These are phyloP conservation scores for Pulveroboletus frians DNA, from an alignment of 768 basidiomycete species.

Conservation along the genomic window DNA sequence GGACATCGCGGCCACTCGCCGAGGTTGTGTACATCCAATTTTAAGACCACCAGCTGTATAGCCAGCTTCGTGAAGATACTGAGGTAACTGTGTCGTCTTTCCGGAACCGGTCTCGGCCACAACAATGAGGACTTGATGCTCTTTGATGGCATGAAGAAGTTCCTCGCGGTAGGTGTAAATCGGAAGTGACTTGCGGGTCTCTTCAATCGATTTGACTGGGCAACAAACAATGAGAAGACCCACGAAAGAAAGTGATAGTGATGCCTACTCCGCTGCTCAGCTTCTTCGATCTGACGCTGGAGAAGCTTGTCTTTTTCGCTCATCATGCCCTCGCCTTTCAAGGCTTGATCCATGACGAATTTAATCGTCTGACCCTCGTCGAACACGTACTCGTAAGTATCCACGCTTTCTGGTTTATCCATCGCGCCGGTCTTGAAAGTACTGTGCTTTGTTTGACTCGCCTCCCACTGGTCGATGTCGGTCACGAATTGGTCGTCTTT, in stretches of 20 bases:
- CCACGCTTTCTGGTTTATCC: conserved; percentile 78
- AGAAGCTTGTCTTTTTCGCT: conserved; percentile 82
- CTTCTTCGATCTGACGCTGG: conserved; percentile 84
- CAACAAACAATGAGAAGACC: background rate
- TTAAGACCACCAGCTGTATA: conserved; percentile 85
- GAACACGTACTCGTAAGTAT: conserved; percentile 95
- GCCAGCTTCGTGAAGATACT: conserved; percentile 97
- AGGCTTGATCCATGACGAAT: conserved; percentile 81
- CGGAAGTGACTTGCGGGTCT: conserved; percentile 89
- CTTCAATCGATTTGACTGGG: conserved; percentile 82
- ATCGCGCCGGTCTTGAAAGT: conserved; percentile 87
- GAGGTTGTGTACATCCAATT: conserved; percentile 89
- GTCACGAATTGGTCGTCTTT: conserved; percentile 94
- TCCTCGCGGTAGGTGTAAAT: conserved; percentile 87
- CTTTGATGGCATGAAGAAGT: conserved; percentile 80
- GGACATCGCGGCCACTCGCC: conserved; percentile 98
- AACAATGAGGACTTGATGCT: conserved; percentile 94
- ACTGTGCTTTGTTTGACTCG: conserved; percentile 81
- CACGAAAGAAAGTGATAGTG: background rate
- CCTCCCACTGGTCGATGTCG: conserved; percentile 98
- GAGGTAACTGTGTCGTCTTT: conserved; percentile 97
- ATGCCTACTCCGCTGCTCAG: conserved; percentile 77
- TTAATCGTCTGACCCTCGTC: conserved; percentile 96
- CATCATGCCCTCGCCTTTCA: conserved; percentile 65
- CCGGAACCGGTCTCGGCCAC: conserved; percentile 99